Conservation (phyloP, 164 flowering plant genomes). For the Echeveria elegans region DNA sequence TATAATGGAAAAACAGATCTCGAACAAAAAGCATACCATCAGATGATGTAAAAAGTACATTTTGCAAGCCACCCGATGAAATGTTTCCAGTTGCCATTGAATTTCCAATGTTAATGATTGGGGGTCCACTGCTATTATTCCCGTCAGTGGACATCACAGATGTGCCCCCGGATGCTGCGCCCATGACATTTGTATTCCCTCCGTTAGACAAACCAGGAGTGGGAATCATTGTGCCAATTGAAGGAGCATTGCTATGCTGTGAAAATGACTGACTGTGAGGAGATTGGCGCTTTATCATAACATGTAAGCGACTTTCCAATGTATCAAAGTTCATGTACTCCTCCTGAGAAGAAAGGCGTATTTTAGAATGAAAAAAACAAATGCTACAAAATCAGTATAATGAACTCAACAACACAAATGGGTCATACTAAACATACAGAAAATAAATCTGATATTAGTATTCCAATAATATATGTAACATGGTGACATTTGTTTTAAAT, state of each 20-base stretch:
- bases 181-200: conserved; percentile 43
- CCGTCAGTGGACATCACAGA: conserved; percentile 32
- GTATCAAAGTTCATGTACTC: conserved; percentile 71
- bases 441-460: background rate
- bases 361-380: background rate
- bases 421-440: background rate
- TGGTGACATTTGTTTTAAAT: no score
- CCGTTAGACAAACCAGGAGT: conserved; percentile 82
- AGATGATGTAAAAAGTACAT: conserved; percentile 41
- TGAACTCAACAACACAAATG: no score
- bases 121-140: conserved; percentile 24
- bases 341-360: conserved; percentile 36
- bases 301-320: conserved; percentile 55
- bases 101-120: conserved; percentile 40
- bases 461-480: background rate
- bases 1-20: background rate
- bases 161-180: conserved; percentile 44
- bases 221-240: conserved; percentile 88
- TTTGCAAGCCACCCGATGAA: conserved; percentile 31
- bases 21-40: conserved; percentile 37
- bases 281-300: conserved; percentile 27
- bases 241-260: conserved; percentile 45
- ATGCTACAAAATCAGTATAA: background rate
- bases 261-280: conserved; percentile 33
- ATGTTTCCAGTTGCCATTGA: conserved; percentile 38